Evolutionary conservation across 345 rosid species (phyloP).

Genomic region (Linum usitatissimum): DNA sequence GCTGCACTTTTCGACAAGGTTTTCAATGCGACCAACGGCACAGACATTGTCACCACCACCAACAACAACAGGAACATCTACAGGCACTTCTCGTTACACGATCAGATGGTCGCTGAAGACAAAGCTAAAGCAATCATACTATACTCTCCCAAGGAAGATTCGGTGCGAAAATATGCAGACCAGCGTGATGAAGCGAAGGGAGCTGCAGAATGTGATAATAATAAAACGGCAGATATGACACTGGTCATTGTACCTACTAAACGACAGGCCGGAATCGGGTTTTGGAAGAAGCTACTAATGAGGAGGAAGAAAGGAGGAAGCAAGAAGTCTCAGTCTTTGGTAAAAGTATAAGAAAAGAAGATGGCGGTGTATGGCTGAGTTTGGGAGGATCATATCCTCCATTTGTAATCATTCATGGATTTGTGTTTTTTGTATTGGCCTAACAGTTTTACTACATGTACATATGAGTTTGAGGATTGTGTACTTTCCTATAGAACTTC

Average conservation of each 20-base stretch:
- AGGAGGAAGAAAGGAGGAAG: slow-evolving; percentile 53
- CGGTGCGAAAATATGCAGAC: slow-evolving; percentile 5
- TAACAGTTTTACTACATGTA: background rate
- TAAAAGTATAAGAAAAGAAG: slow-evolving; percentile 11
- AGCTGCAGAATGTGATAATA: slow-evolving; percentile 12
- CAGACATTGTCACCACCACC: slow-evolving; percentile 13
- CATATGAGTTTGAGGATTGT: background rate
- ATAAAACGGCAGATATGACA: slow-evolving; percentile 17
- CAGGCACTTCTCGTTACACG: slow-evolving; percentile 44
- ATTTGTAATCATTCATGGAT: background rate
- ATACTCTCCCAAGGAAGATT: slow-evolving; percentile 23
- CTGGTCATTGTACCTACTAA: slow-evolving; percentile 39
- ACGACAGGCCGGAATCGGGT: slow-evolving; percentile 48
- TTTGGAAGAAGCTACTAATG: slow-evolving; percentile 52
- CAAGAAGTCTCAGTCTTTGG: slow-evolving; percentile 32
- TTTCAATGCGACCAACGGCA: slow-evolving; percentile 17
- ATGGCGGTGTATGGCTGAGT: background rate
- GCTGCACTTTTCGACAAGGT: slow-evolving; percentile 33
- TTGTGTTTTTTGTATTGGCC: background rate
- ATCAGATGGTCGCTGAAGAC: slow-evolving; percentile 54
- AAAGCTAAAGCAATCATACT: slow-evolving; percentile 29
- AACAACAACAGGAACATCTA: slow-evolving; percentile 20
- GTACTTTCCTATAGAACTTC: background rate
- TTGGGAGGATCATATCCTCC: background rate
- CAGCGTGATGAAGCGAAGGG: slow-evolving; percentile 18